Evolutionary conservation across 805 yeast species (phyloP).

Genomic region (Candida insectorum): DNA sequence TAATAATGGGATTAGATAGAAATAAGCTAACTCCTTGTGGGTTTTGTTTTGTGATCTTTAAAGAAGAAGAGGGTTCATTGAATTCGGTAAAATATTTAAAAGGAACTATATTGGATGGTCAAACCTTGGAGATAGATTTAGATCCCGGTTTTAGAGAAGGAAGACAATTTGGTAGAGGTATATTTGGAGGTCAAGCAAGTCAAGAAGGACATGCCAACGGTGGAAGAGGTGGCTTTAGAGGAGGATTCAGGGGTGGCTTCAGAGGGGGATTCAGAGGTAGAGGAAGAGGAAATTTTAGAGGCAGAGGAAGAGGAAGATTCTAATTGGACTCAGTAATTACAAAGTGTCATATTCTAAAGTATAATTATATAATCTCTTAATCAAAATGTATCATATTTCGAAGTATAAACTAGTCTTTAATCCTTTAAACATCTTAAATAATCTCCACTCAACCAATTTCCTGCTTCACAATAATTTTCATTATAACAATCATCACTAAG

Average conservation of each 20-base stretch:
- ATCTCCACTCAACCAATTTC: conserved; percentile 9
- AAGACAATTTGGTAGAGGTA: conserved; percentile 92
- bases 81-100: conserved; percentile 80
- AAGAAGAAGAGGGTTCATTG: conserved; percentile 64
- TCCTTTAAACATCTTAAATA: conserved; percentile 6
- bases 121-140: conserved; percentile 77
- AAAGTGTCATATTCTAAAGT: too few relatives aligned
- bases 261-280: conserved; percentile 22
- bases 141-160: conserved; percentile 97
- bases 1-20: conserved; percentile 93
- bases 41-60: conserved; percentile 86
- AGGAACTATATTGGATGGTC: conserved; percentile 81
- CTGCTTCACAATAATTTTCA: conserved; percentile 19
- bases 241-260: conserved; percentile 41
- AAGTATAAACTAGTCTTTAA: too few relatives aligned
- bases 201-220: conserved; percentile 49
- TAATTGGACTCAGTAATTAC: too few relatives aligned
- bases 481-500: conserved; percentile 19
- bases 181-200: conserved; percentile 85
- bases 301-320: conserved; percentile 8
- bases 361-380: too few relatives aligned
- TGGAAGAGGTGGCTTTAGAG: conserved; percentile 40
- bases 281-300: conserved; percentile 10
- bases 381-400: too few relatives aligned
- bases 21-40: conserved; percentile 94